phyloP scores from a whole-genome alignment of 805 yeast species.

The Citeromyces nyonsensis region DNA sequence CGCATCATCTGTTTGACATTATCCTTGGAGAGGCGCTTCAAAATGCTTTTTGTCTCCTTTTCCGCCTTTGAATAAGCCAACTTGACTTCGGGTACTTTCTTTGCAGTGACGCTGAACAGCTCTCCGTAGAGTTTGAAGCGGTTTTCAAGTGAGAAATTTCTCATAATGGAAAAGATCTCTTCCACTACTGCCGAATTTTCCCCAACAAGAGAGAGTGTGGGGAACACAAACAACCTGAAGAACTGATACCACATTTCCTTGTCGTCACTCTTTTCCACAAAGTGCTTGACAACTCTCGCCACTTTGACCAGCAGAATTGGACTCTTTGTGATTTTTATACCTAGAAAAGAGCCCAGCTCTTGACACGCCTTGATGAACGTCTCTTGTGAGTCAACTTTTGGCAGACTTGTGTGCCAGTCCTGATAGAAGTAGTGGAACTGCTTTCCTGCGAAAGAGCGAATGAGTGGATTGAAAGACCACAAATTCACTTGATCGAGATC shows the following conservation, averaged over 20 bases:
- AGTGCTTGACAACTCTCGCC: constrained; percentile 38
- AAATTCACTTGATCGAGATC: neutral
- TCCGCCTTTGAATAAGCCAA: constrained; percentile 52
- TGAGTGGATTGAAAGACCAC: constrained; percentile 1
- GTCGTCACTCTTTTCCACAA: constrained; percentile 11
- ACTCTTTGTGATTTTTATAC: constrained; percentile 34
- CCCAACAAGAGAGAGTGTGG: constrained; percentile 35
- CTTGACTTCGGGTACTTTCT: constrained; percentile 38
- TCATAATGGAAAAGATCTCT: constrained; percentile 40
- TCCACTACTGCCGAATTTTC: constrained; percentile 45
- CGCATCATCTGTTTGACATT: constrained; percentile 63
- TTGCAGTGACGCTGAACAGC: constrained; percentile 38
- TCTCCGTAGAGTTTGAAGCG: constrained; percentile 78
- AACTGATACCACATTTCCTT: constrained; percentile 38
- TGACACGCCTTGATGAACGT: constrained; percentile 32
- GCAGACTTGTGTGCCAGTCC: constrained; percentile 30
- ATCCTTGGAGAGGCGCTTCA: constrained; percentile 73
- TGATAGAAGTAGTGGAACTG: constrained; percentile 23
- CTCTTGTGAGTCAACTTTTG: constrained; percentile 18
- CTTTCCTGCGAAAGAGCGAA: constrained; percentile 1
- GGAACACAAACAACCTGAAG: constrained; percentile 51
- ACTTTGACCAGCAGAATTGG: constrained; percentile 36
- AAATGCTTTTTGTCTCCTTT: constrained; percentile 59
- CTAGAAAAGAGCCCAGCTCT: constrained; percentile 34
- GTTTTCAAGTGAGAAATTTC: constrained; percentile 37